Conservation (phyloP, 129 eudicot species). For the Flaveria brownii region DNA sequence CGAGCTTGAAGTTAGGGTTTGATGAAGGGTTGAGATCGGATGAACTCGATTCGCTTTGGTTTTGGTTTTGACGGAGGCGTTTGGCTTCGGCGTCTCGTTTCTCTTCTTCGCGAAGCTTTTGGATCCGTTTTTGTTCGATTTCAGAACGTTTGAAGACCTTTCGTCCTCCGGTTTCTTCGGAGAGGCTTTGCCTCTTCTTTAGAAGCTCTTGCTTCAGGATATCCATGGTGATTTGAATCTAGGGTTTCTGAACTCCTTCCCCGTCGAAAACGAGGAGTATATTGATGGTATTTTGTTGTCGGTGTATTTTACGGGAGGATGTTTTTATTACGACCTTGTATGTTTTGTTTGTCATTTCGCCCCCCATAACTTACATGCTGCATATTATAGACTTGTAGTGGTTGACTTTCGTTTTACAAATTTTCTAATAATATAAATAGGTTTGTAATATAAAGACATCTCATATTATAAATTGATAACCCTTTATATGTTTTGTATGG, state of each 20-base stretch:
- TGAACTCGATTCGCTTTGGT: constrained; percentile 23
- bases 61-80: constrained; percentile 50
- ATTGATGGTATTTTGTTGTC: not conserved
- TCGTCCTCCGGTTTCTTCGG: constrained; percentile 65
- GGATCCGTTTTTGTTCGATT: constrained; percentile 76
- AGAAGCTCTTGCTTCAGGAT: constrained; percentile 66
- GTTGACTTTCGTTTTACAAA: too few relatives aligned
- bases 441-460: too few relatives aligned
- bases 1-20: constrained; percentile 44
- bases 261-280: not conserved
- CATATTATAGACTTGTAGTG: too few relatives aligned
- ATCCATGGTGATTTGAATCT: constrained; percentile 58
- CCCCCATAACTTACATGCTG: not conserved
- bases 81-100: constrained; percentile 73
- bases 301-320: too few relatives aligned
- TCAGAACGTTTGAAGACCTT: constrained; percentile 85
- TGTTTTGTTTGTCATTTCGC: not conserved
- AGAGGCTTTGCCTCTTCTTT: constrained; percentile 56
- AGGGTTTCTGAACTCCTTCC: constrained; percentile 31
- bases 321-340: not conserved
- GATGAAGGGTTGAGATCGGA: constrained; percentile 41
- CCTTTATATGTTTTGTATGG: too few relatives aligned
- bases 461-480: too few relatives aligned
- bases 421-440: too few relatives aligned
- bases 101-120: constrained; percentile 75